Evolutionary conservation across 108 stramenopile species (phyloP).

Genomic region (Cyclotella atomus): DNA sequence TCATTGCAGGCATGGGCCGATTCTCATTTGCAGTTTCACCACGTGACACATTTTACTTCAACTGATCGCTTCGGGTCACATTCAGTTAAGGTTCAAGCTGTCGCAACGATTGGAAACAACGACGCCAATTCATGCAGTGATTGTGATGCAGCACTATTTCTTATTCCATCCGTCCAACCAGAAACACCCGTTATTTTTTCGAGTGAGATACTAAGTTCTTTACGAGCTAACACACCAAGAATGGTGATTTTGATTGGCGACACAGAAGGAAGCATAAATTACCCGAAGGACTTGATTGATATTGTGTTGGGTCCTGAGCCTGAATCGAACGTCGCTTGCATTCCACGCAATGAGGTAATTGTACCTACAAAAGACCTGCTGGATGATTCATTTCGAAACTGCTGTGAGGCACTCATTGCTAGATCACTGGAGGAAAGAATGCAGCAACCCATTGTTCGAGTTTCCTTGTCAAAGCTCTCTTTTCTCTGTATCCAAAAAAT

Average conservation of each 20-base stretch:
- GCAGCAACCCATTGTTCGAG: not conserved
- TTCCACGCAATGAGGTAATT: slow-evolving; percentile 23
- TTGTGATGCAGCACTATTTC: slow-evolving; percentile 43
- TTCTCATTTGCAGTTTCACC: slow-evolving; percentile 27
- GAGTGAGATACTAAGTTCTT: slow-evolving; percentile 9
- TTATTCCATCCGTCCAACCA: slow-evolving; percentile 25
- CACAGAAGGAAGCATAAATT: not conserved
- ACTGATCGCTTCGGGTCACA: slow-evolving; percentile 4
- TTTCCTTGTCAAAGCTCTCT: slow-evolving; percentile 39
- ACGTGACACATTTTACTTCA: slow-evolving; percentile 9
- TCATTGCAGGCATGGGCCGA: slow-evolving; percentile 45
- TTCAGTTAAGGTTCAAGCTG: slow-evolving; percentile 26
- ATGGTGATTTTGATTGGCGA: slow-evolving; percentile 33
- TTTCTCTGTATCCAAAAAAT: slow-evolving; percentile 43
- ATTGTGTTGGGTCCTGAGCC: slow-evolving; percentile 9
- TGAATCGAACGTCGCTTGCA: not conserved
- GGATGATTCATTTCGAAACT: slow-evolving; percentile 33
- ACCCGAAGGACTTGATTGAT: slow-evolving; percentile 22
- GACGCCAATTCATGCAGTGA: slow-evolving; percentile 23
- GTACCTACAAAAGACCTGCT: slow-evolving; percentile 16
- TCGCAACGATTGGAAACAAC: slow-evolving; percentile 44
- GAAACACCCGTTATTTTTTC: slow-evolving; percentile 15
- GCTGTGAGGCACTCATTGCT: slow-evolving; percentile 34
- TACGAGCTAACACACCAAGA: slow-evolving; percentile 25
- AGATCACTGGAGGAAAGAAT: slow-evolving; percentile 10